phyloP scores from a whole-genome alignment of 495 filamentous ascomycete species.

The Hyphodiscus hymeniophilus region DNA sequence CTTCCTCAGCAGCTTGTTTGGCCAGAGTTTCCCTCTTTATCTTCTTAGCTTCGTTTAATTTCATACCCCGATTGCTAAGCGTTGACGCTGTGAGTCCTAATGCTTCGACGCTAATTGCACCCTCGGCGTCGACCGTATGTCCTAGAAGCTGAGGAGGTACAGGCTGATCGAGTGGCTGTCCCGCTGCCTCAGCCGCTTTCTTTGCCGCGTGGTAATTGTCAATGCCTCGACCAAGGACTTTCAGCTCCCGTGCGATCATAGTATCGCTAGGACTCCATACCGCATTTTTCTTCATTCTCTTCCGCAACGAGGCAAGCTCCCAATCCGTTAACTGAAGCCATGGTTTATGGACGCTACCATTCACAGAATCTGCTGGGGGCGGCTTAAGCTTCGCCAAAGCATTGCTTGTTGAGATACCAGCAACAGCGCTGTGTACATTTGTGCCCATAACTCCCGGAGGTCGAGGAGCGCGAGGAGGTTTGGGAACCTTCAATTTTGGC shows the following conservation, averaged over 20 bases:
- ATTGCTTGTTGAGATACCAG: slow-evolving; percentile 71
- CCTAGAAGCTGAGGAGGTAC: slow-evolving; percentile 21
- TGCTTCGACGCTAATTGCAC: slow-evolving; percentile 41
- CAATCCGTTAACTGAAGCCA: slow-evolving; percentile 88
- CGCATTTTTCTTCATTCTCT: slow-evolving; percentile 99
- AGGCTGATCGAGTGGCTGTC: slow-evolving; percentile 48
- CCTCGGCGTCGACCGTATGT: slow-evolving; percentile 32
- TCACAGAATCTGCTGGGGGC: slow-evolving; percentile 66
- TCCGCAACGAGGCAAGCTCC: slow-evolving; percentile 84
- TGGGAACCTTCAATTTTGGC: slow-evolving; percentile 35
- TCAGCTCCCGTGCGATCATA: slow-evolving; percentile 89
- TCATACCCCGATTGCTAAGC: slow-evolving; percentile 80
- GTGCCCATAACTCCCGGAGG: slow-evolving; percentile 41
- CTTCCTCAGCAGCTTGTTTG: slow-evolving; percentile 47
- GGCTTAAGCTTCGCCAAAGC: slow-evolving; percentile 68
- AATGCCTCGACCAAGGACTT: slow-evolving; percentile 64
- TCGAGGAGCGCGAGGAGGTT: slow-evolving; percentile 35
- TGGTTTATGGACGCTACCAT: slow-evolving; percentile 70
- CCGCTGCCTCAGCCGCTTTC: slow-evolving; percentile 56
- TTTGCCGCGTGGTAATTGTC: slow-evolving; percentile 66
- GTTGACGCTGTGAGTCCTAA: slow-evolving; percentile 41
- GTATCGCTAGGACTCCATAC: slow-evolving; percentile 92
- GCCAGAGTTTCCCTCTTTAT: slow-evolving; percentile 64
- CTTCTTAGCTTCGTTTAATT: slow-evolving; percentile 87
- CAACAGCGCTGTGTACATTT: slow-evolving; percentile 44